phyloP scores from a whole-genome alignment of 192 early-diverging fungal species.

The Coemansia sp. region DNA sequence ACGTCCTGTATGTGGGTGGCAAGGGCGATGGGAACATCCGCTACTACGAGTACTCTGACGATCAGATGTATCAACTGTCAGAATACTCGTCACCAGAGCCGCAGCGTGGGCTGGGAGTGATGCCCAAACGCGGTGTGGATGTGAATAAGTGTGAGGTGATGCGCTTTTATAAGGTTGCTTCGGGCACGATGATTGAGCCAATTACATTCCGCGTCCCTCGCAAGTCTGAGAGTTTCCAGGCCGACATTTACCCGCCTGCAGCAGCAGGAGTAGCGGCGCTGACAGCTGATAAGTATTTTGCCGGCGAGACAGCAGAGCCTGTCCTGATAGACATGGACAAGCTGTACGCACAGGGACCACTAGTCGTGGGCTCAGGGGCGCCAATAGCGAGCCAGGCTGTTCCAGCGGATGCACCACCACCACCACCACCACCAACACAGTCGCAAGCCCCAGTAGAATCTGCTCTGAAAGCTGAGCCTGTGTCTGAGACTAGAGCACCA shows the following conservation, averaged over 20 bases:
- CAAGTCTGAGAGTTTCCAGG: slow-evolving; percentile 94
- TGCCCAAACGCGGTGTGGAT: slow-evolving; percentile 91
- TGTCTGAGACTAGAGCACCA: slow-evolving; percentile 7
- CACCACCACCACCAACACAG: slow-evolving; percentile 3
- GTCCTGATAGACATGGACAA: slow-evolving; percentile 49
- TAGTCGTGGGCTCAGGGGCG: slow-evolving; percentile 25
- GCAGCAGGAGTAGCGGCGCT: slow-evolving; percentile 77
- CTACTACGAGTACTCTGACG: slow-evolving; percentile 97
- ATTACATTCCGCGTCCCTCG: slow-evolving; percentile 96
- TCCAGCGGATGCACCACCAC: slow-evolving; percentile 1
- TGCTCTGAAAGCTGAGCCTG: slow-evolving; percentile 8
- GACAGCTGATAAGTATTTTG: slow-evolving; percentile 91
- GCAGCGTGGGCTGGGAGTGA: slow-evolving; percentile 88
- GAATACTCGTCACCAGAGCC: slow-evolving; percentile 89
- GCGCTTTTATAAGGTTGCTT: slow-evolving; percentile 89
- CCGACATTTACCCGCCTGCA: slow-evolving; percentile 91
- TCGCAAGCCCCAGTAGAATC: slow-evolving; percentile 4
- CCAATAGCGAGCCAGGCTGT: neutral
- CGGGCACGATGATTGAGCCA: slow-evolving; percentile 83
- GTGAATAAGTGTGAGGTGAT: slow-evolving; percentile 88
- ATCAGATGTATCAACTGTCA: slow-evolving; percentile 83
- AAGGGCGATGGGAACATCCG: slow-evolving; percentile 99
- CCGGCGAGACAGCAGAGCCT: slow-evolving; percentile 79
- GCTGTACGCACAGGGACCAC: slow-evolving; percentile 26
- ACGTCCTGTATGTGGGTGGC: slow-evolving; percentile 91